Base-by-base conservation (phyloP, 306 rosid species). In the Prosopis cineraria region DNA sequence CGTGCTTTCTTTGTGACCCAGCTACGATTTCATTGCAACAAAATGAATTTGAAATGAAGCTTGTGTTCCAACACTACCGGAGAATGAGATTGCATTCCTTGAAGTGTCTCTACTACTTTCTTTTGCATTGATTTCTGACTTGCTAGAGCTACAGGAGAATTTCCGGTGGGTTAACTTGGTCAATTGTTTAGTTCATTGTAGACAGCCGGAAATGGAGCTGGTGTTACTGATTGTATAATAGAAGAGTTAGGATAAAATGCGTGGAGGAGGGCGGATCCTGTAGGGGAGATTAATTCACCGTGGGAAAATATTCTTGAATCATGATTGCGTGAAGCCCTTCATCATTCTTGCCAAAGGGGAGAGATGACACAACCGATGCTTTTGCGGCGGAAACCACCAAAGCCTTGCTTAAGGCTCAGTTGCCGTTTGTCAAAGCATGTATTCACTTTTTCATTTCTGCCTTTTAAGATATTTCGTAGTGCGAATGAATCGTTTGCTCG, bases 81-180 rank as follows among this genome's bases (percentile, higher is more conserved):
- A 48, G 6, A 47, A 72, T 31, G 50, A 48, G 10, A 58, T 77
- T 31, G 45, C 65, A 33, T 33, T 22, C 64, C 43, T 55, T 55
- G 81, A 34, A 24, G 24, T 20, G 16, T 70, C 27, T n/a, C 3
- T 8, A 14, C 7, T 45, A 45, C 52, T 16, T 31, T 68, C 29
- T 73, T 62, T 55, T 80, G 68, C 75, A 34, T 68, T 78, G 60
- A 44, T 74, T 63, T 69, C 65, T 74, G 34, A 41, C 44, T 63
- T 63, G 80, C 53, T 68, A 41, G 74, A 52, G n/a, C n/a, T 68
- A 30, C 31, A 62, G 8, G 53, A 71, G 44, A 69, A 19, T 43
- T 68, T 65, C 79, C 36, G 27, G 45, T 75, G 71, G 50, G 64
- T 74, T 69, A n/a, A 48, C 64, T 31, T 19, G 43, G 67, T 74